A percentile compares a stretch with the other conserved stretches of the same genome.
These are phyloP conservation scores for Punica granatum DNA, from an alignment of 345 rosid genomes.

Conservation along the genomic window DNA sequence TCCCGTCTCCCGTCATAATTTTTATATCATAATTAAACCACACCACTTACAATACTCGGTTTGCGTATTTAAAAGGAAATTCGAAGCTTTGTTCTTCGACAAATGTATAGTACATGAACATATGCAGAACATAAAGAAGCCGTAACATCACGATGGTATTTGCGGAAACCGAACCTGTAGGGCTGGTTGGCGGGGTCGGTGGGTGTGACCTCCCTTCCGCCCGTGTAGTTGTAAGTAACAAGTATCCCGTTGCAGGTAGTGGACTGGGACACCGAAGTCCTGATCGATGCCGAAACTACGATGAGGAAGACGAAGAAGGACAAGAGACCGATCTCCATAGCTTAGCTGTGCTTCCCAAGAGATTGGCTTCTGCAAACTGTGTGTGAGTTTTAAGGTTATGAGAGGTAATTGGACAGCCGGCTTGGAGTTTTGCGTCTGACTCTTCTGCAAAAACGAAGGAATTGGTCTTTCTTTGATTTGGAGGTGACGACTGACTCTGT, in stretches of 20 bases:
- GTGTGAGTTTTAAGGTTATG: background rate
- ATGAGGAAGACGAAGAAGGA: constrained; percentile 10
- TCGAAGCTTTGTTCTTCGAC: no score
- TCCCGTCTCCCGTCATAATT: no score
- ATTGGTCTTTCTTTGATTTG: constrained; percentile 6
- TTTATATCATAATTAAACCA: no score
- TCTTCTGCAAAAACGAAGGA: background rate
- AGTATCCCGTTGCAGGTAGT: constrained; percentile 24
- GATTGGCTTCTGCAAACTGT: background rate
- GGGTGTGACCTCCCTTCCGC: constrained; percentile 24
- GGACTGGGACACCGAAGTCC: constrained; percentile 4
- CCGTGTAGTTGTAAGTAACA: constrained; percentile 27
- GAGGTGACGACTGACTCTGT: background rate
- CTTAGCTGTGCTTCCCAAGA: background rate
- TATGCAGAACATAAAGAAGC: background rate
- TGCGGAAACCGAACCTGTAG: constrained; percentile 13
- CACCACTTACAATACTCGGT: no score
- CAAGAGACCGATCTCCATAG: background rate
- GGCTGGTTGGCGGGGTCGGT: constrained; percentile 26
- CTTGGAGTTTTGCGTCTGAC: constrained; percentile 3
- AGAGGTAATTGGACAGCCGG: background rate
- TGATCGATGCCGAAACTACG: constrained; percentile 5
- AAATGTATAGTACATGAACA: no score
- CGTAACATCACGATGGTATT: background rate
- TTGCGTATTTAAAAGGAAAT: no score